Conservation (phyloP, 2,329 filamentous ascomycete genomes). For the Alternaria sp. region DNA sequence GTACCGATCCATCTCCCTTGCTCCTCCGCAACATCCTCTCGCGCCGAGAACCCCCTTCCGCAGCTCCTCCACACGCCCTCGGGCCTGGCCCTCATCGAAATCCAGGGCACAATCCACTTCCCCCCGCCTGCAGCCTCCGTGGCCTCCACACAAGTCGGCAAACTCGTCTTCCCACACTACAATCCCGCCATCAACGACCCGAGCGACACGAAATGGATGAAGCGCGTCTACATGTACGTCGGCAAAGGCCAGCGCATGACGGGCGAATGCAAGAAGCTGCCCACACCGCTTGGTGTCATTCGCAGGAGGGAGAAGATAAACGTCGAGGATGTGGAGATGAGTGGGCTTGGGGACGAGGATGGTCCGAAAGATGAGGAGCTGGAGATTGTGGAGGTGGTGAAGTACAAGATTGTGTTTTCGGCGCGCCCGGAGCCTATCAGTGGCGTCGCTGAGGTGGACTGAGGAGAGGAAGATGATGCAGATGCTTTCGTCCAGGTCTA, state of each 20-base stretch:
- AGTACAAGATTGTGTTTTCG: conserved; percentile 85
- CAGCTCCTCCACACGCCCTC: conserved; percentile 85
- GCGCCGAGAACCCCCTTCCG: conserved; percentile 68
- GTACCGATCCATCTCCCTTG: conserved; percentile 32
- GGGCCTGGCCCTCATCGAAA: conserved; percentile 86
- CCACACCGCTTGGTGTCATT: conserved; percentile 79
- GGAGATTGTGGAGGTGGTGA: conserved; percentile 86
- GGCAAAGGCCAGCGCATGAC: conserved; percentile 87
- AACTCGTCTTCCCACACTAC: conserved; percentile 80
- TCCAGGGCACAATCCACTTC: conserved; percentile 89
- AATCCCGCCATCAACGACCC: conserved; percentile 54
- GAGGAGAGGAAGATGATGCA: background rate
- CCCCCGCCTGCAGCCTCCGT: conserved; percentile 60
- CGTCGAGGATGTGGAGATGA: conserved; percentile 35
- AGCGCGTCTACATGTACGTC: conserved; percentile 84
- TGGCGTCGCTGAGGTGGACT: conserved; percentile 25
- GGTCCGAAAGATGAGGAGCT: conserved; percentile 57
- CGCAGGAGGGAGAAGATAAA: conserved; percentile 52
- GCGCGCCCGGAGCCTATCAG: conserved; percentile 81
- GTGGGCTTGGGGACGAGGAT: conserved; percentile 18
- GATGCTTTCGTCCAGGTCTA: background rate
- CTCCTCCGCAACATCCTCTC: background rate
- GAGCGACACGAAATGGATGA: conserved; percentile 80
- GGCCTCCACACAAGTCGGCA: conserved; percentile 65
- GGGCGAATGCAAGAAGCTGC: conserved; percentile 88